Evolutionary conservation across 2,329 filamentous ascomycete genomes (phyloP), one percentile per base, ranked within the genome.

Genomic region (Penicillium occitanis): DNA sequence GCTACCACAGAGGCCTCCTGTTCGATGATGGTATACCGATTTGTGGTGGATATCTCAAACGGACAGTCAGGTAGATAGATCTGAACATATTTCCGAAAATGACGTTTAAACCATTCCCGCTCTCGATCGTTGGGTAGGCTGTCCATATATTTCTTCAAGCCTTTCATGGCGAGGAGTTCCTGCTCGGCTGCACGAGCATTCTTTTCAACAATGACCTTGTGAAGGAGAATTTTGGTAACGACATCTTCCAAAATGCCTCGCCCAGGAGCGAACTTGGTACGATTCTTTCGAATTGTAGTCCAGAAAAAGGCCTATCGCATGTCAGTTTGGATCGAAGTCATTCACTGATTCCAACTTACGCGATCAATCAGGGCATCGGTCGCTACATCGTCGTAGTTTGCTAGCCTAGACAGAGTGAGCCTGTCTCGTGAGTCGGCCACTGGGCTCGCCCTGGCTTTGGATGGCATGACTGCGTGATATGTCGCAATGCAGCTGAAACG

Each of bases 301-400:
- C 95, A 98, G 83, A 95, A 99, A 79, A 91, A 97, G 10, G 92
- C 90, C 94, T 97, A 70, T 25, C 67, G 58, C 30, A 33, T 68
- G 63, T 63, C 66, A 28, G 30, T 25, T 4, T 25, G 25, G 25
- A 25, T 25, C 25, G 25, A 25, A 25, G 25, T 25, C 25, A 25
- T 25, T 25, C 25, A 25, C 25, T 25, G 25, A 25, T 4, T 25
- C 25, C 4, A 25, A 86, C 66, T 61, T 37, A 97, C 94, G 81
- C 94, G 92, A 80, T 99, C 95, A 68, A 99, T 89, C 63, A 99
- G 88, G 71, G 92, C 91, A 85, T 99, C 95, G 7, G 95, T 99
- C 69, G 96, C 84, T 70, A 98, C 89, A 79, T 99, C 95, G 81
- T 99, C 95, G 82, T 98, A 98, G 60, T 90, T 90, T 37, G 93